phyloP scores from a whole-genome alignment of 2,329 filamentous ascomycete species.

The Cercospora zeae-maydis region DNA sequence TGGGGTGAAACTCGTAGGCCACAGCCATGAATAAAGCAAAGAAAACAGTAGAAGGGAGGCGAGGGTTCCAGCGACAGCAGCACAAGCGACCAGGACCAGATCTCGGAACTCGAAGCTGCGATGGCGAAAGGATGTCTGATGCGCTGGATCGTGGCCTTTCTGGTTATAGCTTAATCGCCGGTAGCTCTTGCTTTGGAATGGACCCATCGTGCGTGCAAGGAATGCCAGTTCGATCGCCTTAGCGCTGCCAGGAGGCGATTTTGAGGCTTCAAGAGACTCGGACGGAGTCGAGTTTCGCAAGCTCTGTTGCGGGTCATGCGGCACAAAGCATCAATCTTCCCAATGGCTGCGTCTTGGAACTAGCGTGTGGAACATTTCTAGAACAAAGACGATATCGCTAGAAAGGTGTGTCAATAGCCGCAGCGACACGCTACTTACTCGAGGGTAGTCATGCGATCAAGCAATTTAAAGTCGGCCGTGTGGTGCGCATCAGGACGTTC shows the following conservation, averaged over 20 bases:
- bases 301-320: background rate
- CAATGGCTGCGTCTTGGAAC: background rate
- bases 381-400: background rate
- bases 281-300: background rate
- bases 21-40: background rate
- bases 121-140: background rate
- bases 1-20: background rate
- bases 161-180: slow-evolving; percentile 4
- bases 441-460: background rate
- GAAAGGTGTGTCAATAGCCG: background rate
- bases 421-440: background rate
- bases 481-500: background rate
- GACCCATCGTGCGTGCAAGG: background rate
- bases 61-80: background rate
- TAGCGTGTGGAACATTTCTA: background rate
- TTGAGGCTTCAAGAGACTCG: background rate
- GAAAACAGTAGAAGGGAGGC: background rate
- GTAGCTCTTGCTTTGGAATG: slow-evolving; percentile 1
- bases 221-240: background rate
- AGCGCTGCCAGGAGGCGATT: too few relatives aligned
- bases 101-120: slow-evolving; percentile 1
- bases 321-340: background rate
- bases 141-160: background rate
- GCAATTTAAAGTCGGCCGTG: too few relatives aligned
- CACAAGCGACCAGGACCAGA: background rate